Evolutionary conservation across 2,329 filamentous ascomycete species (phyloP).

Genomic region (Monilinia aucupariae): DNA sequence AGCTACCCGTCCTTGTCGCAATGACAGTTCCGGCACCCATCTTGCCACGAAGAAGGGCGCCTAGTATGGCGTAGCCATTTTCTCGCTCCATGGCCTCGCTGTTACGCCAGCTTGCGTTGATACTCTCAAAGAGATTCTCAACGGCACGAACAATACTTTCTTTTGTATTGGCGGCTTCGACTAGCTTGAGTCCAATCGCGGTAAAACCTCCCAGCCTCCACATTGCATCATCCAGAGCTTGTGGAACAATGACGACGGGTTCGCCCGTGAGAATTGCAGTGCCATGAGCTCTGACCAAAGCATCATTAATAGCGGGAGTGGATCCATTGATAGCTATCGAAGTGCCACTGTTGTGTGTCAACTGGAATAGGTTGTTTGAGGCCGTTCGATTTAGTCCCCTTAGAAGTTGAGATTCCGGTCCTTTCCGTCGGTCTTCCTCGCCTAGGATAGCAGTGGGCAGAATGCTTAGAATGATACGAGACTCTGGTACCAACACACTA

Average conservation of each 20-base stretch:
- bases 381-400: constrained; percentile 70
- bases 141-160: constrained; percentile 71
- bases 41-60: constrained; percentile 77
- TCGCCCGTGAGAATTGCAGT: constrained; percentile 77
- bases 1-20: constrained; percentile 32
- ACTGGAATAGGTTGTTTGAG: constrained; percentile 59
- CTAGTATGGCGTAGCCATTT: constrained; percentile 85
- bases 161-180: constrained; percentile 68
- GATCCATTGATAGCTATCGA: constrained; percentile 84
- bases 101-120: constrained; percentile 91
- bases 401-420: constrained; percentile 68
- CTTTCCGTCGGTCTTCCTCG: constrained; percentile 68
- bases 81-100: constrained; percentile 97
- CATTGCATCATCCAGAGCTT: constrained; percentile 81
- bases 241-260: constrained; percentile 74
- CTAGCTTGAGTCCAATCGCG: constrained; percentile 74
- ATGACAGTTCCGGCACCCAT: constrained; percentile 50
- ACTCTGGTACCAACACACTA: constrained; percentile 73
- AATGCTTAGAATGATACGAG: constrained; percentile 75
- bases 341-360: constrained; percentile 68
- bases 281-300: constrained; percentile 73
- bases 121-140: constrained; percentile 77
- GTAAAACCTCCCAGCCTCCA: constrained; percentile 93
- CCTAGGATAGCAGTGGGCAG: constrained; percentile 75
- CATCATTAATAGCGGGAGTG: constrained; percentile 81